Conservation (phyloP, 1,284 basidiomycete species). For the Ustilago crameri region DNA sequence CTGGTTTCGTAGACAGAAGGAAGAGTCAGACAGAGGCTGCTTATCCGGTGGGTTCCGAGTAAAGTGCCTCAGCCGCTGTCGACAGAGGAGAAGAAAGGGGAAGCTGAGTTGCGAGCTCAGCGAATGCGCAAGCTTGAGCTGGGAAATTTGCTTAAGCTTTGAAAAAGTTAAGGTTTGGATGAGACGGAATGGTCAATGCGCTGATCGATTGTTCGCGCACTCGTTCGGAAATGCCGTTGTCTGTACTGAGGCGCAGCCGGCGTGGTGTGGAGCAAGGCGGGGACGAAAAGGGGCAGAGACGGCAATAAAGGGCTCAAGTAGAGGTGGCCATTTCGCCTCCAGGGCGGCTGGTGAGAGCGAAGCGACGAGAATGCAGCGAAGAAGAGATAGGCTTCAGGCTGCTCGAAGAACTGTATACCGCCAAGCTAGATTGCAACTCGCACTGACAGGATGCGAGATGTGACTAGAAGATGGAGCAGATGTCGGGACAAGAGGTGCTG, state of each 20-base stretch:
- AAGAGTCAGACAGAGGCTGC: slow-evolving; percentile 2
- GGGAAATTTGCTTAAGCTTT: slow-evolving; percentile 11
- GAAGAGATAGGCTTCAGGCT: too few relatives aligned
- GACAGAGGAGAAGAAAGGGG: background rate
- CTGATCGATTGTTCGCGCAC: slow-evolving; percentile 4
- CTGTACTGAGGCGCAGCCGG: slow-evolving; percentile 6
- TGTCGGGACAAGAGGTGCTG: too few relatives aligned
- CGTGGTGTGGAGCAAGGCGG: slow-evolving; percentile 3
- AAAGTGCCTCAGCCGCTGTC: slow-evolving; percentile 5
- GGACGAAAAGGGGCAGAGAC: background rate
- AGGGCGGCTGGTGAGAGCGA: too few relatives aligned
- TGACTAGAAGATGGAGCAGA: too few relatives aligned
- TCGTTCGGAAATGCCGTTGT: slow-evolving; percentile 16
- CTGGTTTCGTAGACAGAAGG: background rate
- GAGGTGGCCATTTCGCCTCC: slow-evolving; percentile 11
- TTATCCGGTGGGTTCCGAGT: slow-evolving; percentile 4
- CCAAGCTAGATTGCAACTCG: too few relatives aligned
- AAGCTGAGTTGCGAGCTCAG: slow-evolving; percentile 2
- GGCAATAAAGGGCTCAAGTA: slow-evolving; percentile 9
- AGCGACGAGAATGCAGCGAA: too few relatives aligned
- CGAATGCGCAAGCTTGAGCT: slow-evolving; percentile 12
- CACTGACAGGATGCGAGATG: too few relatives aligned
- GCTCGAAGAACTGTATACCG: too few relatives aligned
- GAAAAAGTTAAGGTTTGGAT: slow-evolving; percentile 8
- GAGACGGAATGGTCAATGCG: slow-evolving; percentile 10